These are phyloP conservation scores for Malassezia arunalokei DNA, from an alignment of 1,284 basidiomycete species.

Conservation along the genomic window DNA sequence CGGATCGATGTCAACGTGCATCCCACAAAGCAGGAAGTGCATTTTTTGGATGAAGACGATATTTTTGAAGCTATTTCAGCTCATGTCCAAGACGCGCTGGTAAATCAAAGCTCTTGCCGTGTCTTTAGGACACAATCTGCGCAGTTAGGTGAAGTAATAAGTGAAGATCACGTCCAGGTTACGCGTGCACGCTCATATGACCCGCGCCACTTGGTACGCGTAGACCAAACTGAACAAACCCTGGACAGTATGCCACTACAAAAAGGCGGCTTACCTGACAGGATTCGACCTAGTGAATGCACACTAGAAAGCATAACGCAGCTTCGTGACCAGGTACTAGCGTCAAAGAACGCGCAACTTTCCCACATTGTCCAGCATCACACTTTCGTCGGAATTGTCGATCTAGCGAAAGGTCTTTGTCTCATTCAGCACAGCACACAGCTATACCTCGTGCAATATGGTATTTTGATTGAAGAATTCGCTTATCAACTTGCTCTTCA, in stretches of 20 bases:
- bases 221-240: constrained; percentile 72
- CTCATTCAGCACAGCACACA: constrained; percentile 78
- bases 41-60: constrained; percentile 82
- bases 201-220: constrained; percentile 84
- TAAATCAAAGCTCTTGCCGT: constrained; percentile 34
- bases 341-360: constrained; percentile 55
- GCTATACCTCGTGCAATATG: constrained; percentile 78
- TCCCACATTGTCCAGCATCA: constrained; percentile 73
- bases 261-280: constrained; percentile 5
- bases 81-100: constrained; percentile 19
- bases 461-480: constrained; percentile 57
- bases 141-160: constrained; percentile 10
- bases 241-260: constrained; percentile 60
- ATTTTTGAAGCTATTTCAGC: constrained; percentile 67
- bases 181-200: constrained; percentile 22
- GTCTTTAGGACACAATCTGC: constrained; percentile 25
- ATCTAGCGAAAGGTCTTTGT: constrained; percentile 61
- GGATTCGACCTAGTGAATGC: constrained; percentile 67
- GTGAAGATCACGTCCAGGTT: constrained; percentile 5
- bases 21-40: constrained; percentile 92
- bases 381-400: constrained; percentile 84
- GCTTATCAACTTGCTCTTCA: constrained; percentile 86
- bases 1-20: constrained; percentile 96
- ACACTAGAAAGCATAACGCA: constrained; percentile 64
- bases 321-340: constrained; percentile 56